Evolutionary conservation across 805 yeast genomes (phyloP).

Genomic region (Komagataella populi): DNA sequence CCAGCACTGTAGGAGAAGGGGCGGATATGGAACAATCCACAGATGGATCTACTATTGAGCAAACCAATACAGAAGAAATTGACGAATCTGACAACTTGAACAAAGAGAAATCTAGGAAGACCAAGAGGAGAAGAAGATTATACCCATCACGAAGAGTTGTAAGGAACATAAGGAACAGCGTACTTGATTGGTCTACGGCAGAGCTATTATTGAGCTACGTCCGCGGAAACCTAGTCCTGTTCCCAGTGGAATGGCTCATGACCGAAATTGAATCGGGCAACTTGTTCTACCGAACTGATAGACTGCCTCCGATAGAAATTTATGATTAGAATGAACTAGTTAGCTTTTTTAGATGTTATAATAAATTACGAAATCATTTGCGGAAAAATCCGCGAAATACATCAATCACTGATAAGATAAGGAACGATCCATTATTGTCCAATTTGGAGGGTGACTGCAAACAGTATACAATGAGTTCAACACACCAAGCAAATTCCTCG

Average conservation of each 20-base stretch:
- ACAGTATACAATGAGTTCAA: not conserved
- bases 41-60: not conserved
- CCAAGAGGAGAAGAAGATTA: not conserved
- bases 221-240: conserved; percentile 81
- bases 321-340: conserved; percentile 36
- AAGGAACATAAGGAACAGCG: conserved; percentile 1
- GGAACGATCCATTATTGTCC: not conserved
- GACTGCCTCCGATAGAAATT: conserved; percentile 90
- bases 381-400: not conserved
- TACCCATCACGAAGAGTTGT: not conserved
- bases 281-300: conserved; percentile 91
- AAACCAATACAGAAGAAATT: not conserved
- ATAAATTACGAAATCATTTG: too few relatives aligned
- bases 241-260: conserved; percentile 84
- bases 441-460: not conserved
- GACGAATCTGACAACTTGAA: not conserved
- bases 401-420: not conserved
- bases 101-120: not conserved
- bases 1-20: not conserved
- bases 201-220: conserved; percentile 57
- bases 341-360: not conserved
- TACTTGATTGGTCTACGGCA: conserved; percentile 58
- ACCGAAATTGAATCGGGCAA: conserved; percentile 82
- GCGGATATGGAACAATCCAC: not conserved
- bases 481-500: not conserved